Evolutionary conservation across 23 red algal species (phyloP).

Genomic region (Gracilaria domingensis): DNA sequence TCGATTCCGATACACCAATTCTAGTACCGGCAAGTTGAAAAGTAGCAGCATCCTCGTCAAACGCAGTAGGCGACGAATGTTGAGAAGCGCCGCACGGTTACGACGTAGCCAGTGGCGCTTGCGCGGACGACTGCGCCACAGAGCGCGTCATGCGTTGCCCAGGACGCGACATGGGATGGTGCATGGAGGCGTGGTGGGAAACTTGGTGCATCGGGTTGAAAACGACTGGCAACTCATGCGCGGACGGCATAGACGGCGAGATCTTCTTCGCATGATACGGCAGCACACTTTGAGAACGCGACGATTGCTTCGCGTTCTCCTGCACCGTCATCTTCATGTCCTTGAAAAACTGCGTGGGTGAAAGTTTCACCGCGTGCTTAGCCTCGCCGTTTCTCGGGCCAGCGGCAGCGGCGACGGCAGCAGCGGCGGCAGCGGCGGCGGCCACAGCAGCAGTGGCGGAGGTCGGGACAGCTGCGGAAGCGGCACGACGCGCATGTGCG

Average conservation of each 20-base stretch:
- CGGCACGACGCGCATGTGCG: neutral
- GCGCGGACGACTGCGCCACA: neutral
- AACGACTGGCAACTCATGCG: neutral
- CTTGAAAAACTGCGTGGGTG: slow-evolving; percentile 51
- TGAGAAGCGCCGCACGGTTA: neutral
- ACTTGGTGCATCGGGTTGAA: neutral
- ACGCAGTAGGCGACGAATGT: neutral
- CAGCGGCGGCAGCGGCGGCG: neutral
- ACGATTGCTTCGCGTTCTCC: slow-evolving; percentile 31
- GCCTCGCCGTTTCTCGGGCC: neutral
- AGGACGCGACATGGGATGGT: neutral
- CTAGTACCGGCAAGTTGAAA: slow-evolving; percentile 54
- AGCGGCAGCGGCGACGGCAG: neutral
- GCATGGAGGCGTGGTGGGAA: too few relatives aligned
- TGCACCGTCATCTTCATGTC: slow-evolving; percentile 71
- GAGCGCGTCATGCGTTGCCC: neutral
- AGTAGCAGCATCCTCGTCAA: slow-evolving; percentile 62
- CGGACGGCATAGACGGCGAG: neutral
- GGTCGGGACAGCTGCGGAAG: neutral
- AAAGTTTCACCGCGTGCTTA: slow-evolving; percentile 15
- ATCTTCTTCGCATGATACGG: neutral
- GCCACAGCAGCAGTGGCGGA: neutral
- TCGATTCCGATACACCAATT: slow-evolving; percentile 11
- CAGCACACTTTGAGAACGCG: neutral
- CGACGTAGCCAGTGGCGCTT: neutral